phyloP scores from a whole-genome alignment of 495 filamentous ascomycete genomes.

The Tuber indicum region DNA sequence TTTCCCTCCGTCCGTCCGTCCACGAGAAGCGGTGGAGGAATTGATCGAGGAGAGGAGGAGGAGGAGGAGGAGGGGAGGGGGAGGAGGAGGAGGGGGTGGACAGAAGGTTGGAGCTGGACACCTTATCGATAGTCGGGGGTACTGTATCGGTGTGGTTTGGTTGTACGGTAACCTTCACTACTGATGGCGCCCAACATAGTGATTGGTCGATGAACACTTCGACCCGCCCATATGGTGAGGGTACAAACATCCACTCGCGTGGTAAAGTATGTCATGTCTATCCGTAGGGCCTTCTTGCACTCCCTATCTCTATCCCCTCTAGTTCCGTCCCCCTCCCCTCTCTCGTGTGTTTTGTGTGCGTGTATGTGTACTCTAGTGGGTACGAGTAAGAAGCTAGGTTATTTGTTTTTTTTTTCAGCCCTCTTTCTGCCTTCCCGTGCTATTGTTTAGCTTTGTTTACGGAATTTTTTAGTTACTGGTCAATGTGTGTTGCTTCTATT shows the following conservation, averaged over 20 bases:
- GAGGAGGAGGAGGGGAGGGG: too few relatives aligned
- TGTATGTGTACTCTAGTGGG: background rate
- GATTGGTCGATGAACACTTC: background rate
- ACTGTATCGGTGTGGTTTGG: background rate
- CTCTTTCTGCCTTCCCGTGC: background rate
- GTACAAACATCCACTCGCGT: background rate
- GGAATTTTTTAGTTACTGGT: background rate
- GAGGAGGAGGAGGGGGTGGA: background rate
- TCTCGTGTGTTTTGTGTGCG: background rate
- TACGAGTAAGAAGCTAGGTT: background rate
- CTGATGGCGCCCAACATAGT: background rate
- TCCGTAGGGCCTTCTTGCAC: background rate
- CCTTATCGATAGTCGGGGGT: background rate
- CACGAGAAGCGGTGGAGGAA: background rate
- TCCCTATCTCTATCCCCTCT: background rate
- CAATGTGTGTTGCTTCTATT: background rate
- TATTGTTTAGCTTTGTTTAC: background rate
- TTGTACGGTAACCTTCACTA: background rate
- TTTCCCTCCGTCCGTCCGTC: background rate
- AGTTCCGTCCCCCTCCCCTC: background rate
- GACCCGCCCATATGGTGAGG: background rate
- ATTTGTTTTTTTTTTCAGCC: conserved; percentile 4
- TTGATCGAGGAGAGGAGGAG: background rate
- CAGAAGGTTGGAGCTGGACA: background rate
- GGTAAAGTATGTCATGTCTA: background rate